Evolutionary conservation across 2,329 filamentous ascomycete genomes (phyloP).

Genomic region (Magnaporthiopsis rhizophila): DNA sequence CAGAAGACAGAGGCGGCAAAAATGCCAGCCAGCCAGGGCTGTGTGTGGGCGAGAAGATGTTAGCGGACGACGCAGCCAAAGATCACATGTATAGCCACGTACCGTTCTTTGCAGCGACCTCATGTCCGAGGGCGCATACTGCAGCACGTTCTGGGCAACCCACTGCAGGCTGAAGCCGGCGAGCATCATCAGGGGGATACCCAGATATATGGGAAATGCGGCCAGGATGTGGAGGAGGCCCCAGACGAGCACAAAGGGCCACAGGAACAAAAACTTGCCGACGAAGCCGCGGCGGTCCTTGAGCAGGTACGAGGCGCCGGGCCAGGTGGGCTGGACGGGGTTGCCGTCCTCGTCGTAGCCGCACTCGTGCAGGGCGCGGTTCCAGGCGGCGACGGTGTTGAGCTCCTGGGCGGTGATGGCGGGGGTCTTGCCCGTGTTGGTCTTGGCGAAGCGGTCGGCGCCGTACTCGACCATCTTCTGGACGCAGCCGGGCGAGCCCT

Average conservation of each 20-base stretch:
- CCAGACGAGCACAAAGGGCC: conserved; percentile 74
- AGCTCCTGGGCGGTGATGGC: conserved; percentile 80
- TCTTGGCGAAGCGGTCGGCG: conserved; percentile 85
- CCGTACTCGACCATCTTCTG: conserved; percentile 95
- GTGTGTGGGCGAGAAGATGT: too few species aligned
- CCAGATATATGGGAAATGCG: conserved; percentile 64
- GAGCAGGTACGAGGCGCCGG: conserved; percentile 61
- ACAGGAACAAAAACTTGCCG: conserved; percentile 80
- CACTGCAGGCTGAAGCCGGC: conserved; percentile 67
- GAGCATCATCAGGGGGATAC: conserved; percentile 62
- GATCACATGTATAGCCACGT: conserved; percentile 19
- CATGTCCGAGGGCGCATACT: conserved; percentile 82
- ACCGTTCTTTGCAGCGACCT: conserved; percentile 76
- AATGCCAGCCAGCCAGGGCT: conserved; percentile 83
- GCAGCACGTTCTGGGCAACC: conserved; percentile 67
- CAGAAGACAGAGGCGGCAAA: conserved; percentile 83
- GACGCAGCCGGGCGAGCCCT: conserved; percentile 81
- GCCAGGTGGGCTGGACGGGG: conserved; percentile 60
- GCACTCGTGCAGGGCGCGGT: conserved; percentile 20
- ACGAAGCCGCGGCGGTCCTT: conserved; percentile 74
- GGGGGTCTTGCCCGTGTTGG: conserved; percentile 83
- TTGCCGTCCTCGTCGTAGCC: conserved; percentile 56
- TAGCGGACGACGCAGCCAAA: too few species aligned
- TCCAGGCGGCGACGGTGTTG: conserved; percentile 63
- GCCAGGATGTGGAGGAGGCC: conserved; percentile 64